A percentile compares a stretch with the other conserved stretches of the same genome.
phyloP scores from a whole-genome alignment of 352 stramenopile genomes.

The Globisporangium canariense region DNA sequence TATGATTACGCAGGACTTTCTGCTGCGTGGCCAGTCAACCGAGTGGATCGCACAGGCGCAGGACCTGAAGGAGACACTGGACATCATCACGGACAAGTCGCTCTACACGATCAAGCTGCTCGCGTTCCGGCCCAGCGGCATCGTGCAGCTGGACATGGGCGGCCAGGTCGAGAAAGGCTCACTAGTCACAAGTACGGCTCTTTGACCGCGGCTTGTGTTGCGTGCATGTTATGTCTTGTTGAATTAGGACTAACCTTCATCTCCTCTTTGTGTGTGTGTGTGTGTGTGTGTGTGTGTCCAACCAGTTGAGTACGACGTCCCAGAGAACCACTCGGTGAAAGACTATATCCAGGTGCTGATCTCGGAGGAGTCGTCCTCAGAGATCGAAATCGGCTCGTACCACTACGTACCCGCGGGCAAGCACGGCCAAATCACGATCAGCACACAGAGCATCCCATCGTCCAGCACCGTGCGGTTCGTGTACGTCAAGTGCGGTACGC shows the following conservation, averaged over 20 bases:
- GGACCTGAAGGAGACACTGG: slow-evolving; percentile 70
- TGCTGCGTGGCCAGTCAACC: slow-evolving; percentile 62
- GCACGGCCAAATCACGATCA: slow-evolving; percentile 76
- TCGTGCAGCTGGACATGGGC: slow-evolving; percentile 81
- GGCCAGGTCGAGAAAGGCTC: slow-evolving; percentile 82
- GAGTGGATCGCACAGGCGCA: slow-evolving; percentile 68
- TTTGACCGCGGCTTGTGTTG: not conserved
- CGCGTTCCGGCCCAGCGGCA: slow-evolving; percentile 76
- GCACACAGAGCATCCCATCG: slow-evolving; percentile 60
- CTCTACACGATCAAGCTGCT: slow-evolving; percentile 71
- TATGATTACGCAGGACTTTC: slow-evolving; percentile 39
- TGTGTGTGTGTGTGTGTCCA: too few species aligned
- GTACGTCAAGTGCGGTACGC: slow-evolving; percentile 75
- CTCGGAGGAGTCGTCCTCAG: slow-evolving; percentile 62
- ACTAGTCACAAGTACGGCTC: slow-evolving; percentile 65
- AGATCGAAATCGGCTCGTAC: slow-evolving; percentile 77
- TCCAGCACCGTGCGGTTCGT: slow-evolving; percentile 77
- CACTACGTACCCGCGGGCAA: slow-evolving; percentile 63
- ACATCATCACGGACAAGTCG: slow-evolving; percentile 61
- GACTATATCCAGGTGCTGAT: slow-evolving; percentile 87
- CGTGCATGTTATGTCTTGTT: not conserved
- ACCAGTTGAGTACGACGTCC: slow-evolving; percentile 76
- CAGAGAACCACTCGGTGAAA: slow-evolving; percentile 77
- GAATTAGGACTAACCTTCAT: too few species aligned
- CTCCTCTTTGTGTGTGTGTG: too few species aligned